Evolutionary conservation across 306 rosid genomes (phyloP).

Genomic region (Trichosanthes truncata): DNA sequence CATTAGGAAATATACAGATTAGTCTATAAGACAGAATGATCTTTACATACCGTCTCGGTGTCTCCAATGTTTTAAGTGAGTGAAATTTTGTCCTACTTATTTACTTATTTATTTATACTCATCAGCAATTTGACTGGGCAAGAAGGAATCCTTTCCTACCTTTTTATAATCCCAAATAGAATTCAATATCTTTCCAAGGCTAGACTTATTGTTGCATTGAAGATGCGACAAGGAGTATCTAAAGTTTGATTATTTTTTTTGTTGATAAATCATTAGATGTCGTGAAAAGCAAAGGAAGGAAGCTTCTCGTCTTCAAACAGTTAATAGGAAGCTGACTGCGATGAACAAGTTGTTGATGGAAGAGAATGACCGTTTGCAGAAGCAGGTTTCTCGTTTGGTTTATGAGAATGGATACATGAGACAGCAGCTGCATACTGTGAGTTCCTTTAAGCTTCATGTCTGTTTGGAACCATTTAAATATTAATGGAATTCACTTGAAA

Average conservation of each 20-base stretch:
- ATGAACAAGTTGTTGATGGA: slow-evolving; percentile 93
- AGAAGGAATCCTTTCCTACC: background rate
- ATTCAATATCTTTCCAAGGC: background rate
- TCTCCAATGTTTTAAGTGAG: background rate
- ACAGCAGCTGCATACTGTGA: slow-evolving; percentile 66
- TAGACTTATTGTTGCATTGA: background rate
- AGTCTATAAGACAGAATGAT: background rate
- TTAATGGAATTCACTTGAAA: background rate
- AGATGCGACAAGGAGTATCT: background rate
- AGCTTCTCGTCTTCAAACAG: slow-evolving; percentile 82
- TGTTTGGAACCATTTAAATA: background rate
- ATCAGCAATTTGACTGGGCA: background rate
- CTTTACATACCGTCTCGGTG: background rate
- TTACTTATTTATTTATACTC: background rate
- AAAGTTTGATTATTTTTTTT: background rate
- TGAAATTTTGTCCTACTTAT: background rate
- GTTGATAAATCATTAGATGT: slow-evolving; percentile 35
- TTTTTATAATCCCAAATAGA: background rate
- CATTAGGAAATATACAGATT: background rate
- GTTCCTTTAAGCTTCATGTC: background rate
- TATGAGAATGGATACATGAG: slow-evolving; percentile 82
- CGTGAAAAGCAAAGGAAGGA: slow-evolving; percentile 98
- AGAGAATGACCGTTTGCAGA: slow-evolving; percentile 95
- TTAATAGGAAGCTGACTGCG: slow-evolving; percentile 76
- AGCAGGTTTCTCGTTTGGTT: slow-evolving; percentile 89